phyloP scores from a whole-genome alignment of 352 stramenopile species.

The Phytophthora aleatoria region DNA sequence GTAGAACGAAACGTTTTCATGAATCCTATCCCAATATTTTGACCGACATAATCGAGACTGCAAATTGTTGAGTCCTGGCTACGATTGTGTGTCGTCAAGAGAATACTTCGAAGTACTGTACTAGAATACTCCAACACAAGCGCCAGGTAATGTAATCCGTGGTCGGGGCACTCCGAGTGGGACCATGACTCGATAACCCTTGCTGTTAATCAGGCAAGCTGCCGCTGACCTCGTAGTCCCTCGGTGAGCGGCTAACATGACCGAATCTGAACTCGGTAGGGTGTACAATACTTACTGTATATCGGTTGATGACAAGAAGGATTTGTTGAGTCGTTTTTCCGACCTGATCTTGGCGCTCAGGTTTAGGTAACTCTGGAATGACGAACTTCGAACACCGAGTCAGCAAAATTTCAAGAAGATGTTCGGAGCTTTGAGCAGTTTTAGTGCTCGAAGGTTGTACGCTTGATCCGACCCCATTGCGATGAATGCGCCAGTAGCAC shows the following conservation, averaged over 20 bases:
- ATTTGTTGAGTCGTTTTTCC: constrained; percentile 13
- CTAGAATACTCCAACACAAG: too few species aligned
- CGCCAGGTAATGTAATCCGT: too few species aligned
- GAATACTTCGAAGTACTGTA: too few species aligned
- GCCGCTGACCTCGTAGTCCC: too few species aligned
- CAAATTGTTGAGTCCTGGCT: neutral
- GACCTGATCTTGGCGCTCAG: constrained; percentile 1
- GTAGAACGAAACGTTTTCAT: neutral
- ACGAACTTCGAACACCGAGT: constrained; percentile 2
- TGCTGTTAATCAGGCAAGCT: too few species aligned
- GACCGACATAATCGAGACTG: constrained; percentile 10
- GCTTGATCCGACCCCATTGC: neutral
- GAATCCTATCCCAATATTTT: constrained; percentile 8
- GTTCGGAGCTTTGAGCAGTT: constrained; percentile 6
- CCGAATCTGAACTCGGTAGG: too few species aligned
- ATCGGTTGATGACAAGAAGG: neutral
- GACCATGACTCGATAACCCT: too few species aligned
- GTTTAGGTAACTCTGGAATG: constrained; percentile 26
- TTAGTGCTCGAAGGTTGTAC: neutral
- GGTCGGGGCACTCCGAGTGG: too few species aligned
- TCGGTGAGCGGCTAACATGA: too few species aligned
- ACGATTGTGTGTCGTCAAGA: neutral
- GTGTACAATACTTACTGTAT: neutral
- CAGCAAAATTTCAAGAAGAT: constrained; percentile 21
- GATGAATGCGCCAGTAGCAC: neutral